phyloP scores from a whole-genome alignment of 805 yeast species.

The Metschnikowia santaceciliae region DNA sequence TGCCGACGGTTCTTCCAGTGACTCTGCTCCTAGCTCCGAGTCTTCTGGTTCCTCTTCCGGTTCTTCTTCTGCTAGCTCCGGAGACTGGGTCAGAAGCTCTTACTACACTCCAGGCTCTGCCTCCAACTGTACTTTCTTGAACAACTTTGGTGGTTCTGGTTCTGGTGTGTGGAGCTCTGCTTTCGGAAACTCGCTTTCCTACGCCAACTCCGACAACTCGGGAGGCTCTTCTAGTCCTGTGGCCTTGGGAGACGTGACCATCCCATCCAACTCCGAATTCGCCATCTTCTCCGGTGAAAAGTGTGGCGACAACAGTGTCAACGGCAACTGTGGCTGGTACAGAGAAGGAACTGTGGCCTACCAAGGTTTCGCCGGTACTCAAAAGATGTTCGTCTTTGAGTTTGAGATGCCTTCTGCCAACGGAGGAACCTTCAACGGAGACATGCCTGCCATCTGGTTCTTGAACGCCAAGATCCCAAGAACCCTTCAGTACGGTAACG shows the following conservation, averaged over 20 bases:
- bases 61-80: slow-evolving; percentile 14
- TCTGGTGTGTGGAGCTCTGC: slow-evolving; percentile 85
- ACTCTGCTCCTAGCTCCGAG: slow-evolving; percentile 21
- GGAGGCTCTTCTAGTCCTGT: slow-evolving; percentile 67
- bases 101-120: slow-evolving; percentile 66
- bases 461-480: slow-evolving; percentile 95
- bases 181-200: slow-evolving; percentile 92
- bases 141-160: slow-evolving; percentile 83
- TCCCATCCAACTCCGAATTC: slow-evolving; percentile 74
- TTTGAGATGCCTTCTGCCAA: slow-evolving; percentile 81
- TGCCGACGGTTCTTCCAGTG: slow-evolving; percentile 21
- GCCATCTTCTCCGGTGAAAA: slow-evolving; percentile 72
- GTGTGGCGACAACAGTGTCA: slow-evolving; percentile 39
- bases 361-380: slow-evolving; percentile 85
- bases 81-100: slow-evolving; percentile 66
- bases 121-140: slow-evolving; percentile 74
- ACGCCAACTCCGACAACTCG: slow-evolving; percentile 71
- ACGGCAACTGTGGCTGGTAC: slow-evolving; percentile 75
- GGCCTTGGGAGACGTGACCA: slow-evolving; percentile 62
- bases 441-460: slow-evolving; percentile 98
- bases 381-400: slow-evolving; percentile 88
- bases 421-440: slow-evolving; percentile 50
- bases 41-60: slow-evolving; percentile 39
- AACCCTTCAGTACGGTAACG: slow-evolving; percentile 86
- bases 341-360: slow-evolving; percentile 85